These are phyloP conservation scores for Nakazawaea pomicola DNA, from an alignment of 805 yeast genomes.

Conservation along the genomic window DNA sequence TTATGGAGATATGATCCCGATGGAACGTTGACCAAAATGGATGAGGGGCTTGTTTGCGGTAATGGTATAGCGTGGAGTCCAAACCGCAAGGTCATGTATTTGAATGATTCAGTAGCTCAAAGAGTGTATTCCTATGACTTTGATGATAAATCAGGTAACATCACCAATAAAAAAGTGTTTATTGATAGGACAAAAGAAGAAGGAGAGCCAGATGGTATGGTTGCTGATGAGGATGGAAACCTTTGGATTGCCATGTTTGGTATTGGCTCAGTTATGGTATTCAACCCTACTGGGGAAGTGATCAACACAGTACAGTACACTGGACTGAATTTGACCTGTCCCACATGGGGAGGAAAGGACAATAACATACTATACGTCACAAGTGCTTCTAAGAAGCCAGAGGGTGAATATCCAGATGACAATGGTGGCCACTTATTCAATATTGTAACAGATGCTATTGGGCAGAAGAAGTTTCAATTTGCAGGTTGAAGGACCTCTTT, in stretches of 20 bases:
- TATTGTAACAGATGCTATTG: conserved; percentile 20
- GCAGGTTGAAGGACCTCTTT: conserved; percentile 23
- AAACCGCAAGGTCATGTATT: conserved; percentile 15
- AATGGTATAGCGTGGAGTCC: conserved; percentile 19
- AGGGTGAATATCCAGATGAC: conserved; percentile 16
- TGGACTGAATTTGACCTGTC: conserved; percentile 23
- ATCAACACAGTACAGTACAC: conserved; percentile 19
- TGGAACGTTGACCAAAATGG: conserved; percentile 23
- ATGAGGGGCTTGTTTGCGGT: conserved; percentile 26
- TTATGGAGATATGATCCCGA: conserved; percentile 31
- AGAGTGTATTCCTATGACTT: conserved; percentile 15
- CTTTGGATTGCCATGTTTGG: conserved; percentile 18
- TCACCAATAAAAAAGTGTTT: conserved; percentile 14
- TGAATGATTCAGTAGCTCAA: conserved; percentile 16
- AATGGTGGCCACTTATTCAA: conserved; percentile 28
- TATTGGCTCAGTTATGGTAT: conserved; percentile 19
- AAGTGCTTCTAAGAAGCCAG: conserved; percentile 17
- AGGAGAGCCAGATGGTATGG: conserved; percentile 19
- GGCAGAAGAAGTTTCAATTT: conserved; percentile 24
- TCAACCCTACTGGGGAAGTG: conserved; percentile 22
- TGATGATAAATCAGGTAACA: conserved; percentile 14
- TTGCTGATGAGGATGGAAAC: conserved; percentile 16
- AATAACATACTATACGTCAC: conserved; percentile 23
- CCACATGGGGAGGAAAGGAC: conserved; percentile 31
- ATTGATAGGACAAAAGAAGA: conserved; percentile 11